Conservation (phyloP, 2,329 filamentous ascomycete species). For the Trichoderma semiorbis region DNA sequence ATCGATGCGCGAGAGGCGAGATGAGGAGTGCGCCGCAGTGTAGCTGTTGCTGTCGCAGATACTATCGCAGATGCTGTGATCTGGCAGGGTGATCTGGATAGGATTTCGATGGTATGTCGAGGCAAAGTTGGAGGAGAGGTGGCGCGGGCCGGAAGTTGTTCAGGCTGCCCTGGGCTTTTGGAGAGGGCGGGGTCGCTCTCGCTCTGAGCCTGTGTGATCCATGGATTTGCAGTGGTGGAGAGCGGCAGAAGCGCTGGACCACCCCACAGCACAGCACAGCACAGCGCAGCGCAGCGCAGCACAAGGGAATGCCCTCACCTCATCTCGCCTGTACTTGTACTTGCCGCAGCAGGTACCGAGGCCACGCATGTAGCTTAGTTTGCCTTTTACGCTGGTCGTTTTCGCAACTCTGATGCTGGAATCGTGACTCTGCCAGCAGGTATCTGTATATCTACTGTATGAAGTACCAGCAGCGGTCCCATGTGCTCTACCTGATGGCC, state of each 20-base stretch:
- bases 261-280: not conserved
- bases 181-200: conserved; percentile 8
- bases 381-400: not conserved
- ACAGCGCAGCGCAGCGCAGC: not conserved
- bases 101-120: not conserved
- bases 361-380: not conserved
- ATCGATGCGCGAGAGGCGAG: not conserved
- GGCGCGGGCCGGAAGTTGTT: conserved; percentile 17
- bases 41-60: not conserved
- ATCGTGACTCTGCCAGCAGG: not conserved
- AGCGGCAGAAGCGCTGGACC: conserved; percentile 5
- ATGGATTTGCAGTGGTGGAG: conserved; percentile 10
- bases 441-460: not conserved
- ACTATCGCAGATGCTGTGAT: not conserved
- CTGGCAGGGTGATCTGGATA: not conserved
- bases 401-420: not conserved
- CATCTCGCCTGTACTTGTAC: not conserved
- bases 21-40: not conserved
- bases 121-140: conserved; percentile 4
- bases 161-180: conserved; percentile 17
- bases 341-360: not conserved
- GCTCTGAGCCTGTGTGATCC: not conserved
- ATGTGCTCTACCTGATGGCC: not conserved
- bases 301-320: not conserved
- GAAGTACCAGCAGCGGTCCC: not conserved